A percentile compares a stretch with the other conserved stretches of the same genome.
Conservation (phyloP, 2,329 filamentous ascomycete genomes). For the Madurella mycetomatis region DNA sequence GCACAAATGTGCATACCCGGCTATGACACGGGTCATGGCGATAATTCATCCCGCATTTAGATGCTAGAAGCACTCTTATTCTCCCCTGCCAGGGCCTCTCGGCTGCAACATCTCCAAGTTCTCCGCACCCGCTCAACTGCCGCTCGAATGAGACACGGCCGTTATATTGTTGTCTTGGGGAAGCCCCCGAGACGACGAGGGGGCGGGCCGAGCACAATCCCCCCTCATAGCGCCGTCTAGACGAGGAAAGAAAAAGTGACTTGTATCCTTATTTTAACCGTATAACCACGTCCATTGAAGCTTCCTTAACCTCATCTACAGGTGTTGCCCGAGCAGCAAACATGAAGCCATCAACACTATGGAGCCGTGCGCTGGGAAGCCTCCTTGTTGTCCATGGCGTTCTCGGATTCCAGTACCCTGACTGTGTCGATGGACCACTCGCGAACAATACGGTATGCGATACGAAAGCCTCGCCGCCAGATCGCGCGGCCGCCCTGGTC, state of each 20-base stretch:
- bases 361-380: not conserved
- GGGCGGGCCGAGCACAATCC: not conserved
- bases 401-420: conserved; percentile 20
- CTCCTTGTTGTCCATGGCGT: conserved; percentile 3
- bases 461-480: conserved; percentile 14
- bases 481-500: conserved; percentile 23
- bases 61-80: not conserved
- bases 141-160: conserved; percentile 3
- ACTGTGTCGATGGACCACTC: conserved; percentile 21
- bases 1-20: too few relatives aligned
- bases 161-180: not conserved
- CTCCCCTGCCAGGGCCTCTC: not conserved
- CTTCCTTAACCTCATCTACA: not conserved
- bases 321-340: not conserved
- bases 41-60: too few relatives aligned
- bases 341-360: conserved; percentile 1
- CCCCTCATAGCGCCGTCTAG: too few relatives aligned
- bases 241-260: not conserved
- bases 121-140: not conserved
- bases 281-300: not conserved
- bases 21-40: too few relatives aligned
- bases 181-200: conserved; percentile 1
- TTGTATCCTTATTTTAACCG: not conserved
- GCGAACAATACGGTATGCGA: conserved; percentile 23
- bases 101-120: not conserved